These are phyloP conservation scores for Pseudopyricularia cyperi DNA, from an alignment of 2,329 filamentous ascomycete species.

Conservation along the genomic window DNA sequence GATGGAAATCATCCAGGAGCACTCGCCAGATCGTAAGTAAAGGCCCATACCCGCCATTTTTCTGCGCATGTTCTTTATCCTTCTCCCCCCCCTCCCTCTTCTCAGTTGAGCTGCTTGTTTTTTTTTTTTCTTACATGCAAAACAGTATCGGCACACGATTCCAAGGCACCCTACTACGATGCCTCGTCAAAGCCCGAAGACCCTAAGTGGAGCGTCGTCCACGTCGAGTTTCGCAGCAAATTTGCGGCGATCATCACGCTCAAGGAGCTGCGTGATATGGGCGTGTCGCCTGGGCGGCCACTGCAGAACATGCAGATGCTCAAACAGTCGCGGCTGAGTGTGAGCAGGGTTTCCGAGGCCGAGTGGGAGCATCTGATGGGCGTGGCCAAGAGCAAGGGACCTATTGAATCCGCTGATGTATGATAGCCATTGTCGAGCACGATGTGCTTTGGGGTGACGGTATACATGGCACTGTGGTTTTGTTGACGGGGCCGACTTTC, in stretches of 20 bases:
- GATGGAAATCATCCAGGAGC: conserved; percentile 81
- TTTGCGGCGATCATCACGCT: conserved; percentile 60
- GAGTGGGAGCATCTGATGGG: conserved; percentile 55
- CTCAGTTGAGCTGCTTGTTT: not conserved
- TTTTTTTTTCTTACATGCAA: not conserved
- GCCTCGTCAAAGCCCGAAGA: conserved; percentile 54
- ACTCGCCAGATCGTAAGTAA: conserved; percentile 59
- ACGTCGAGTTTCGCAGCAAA: conserved; percentile 78
- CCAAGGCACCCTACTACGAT: conserved; percentile 71
- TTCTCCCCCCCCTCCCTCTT: too few relatives aligned
- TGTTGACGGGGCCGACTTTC: too few relatives aligned
- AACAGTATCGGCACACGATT: conserved; percentile 56
- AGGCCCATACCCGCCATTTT: too few relatives aligned
- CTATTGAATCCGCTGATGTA: not conserved
- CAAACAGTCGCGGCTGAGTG: conserved; percentile 70
- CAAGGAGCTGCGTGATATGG: conserved; percentile 55
- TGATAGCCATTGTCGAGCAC: too few relatives aligned
- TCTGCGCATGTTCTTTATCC: too few relatives aligned
- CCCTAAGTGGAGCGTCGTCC: conserved; percentile 79
- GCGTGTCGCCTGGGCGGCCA: conserved; percentile 30
- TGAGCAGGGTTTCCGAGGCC: conserved; percentile 49
- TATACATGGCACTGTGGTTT: too few relatives aligned
- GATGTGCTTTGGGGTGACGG: too few relatives aligned
- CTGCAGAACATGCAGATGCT: conserved; percentile 72
- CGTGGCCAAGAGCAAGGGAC: conserved; percentile 29